Evolutionary conservation across 768 basidiomycete genomes (phyloP).

Genomic region (Leucogyrophana mollusca): DNA sequence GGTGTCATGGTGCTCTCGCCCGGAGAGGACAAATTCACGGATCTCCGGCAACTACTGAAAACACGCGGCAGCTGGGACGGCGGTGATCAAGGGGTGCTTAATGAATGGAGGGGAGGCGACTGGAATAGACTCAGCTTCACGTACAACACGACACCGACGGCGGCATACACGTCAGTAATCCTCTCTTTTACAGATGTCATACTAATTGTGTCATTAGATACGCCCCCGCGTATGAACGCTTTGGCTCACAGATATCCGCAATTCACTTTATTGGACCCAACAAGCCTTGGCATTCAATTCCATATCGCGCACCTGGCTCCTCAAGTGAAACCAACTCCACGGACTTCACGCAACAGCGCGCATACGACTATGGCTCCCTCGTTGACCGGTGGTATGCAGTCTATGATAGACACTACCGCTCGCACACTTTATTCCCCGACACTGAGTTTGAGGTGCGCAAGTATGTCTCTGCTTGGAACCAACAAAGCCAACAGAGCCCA

Average conservation of each 20-base stretch:
- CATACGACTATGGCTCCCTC: constrained; percentile 78
- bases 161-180: constrained; percentile 85
- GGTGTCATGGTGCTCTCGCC: constrained; percentile 90
- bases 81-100: constrained; percentile 96
- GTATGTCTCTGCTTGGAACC: constrained; percentile 79
- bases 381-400: constrained; percentile 89
- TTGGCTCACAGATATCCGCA: constrained; percentile 80
- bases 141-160: constrained; percentile 97
- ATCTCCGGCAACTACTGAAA: constrained; percentile 68
- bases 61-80: constrained; percentile 93
- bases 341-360: constrained; percentile 34
- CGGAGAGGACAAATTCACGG: constrained; percentile 76
- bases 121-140: constrained; percentile 97
- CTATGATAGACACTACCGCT: constrained; percentile 86
- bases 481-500: constrained; percentile 13
- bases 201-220: constrained; percentile 54
- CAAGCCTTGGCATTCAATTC: constrained; percentile 88
- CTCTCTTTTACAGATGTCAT: constrained; percentile 17
- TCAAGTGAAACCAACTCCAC: constrained; percentile 17
- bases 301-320: constrained; percentile 63
- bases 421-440: constrained; percentile 42
- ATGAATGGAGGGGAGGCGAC: constrained; percentile 84
- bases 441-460: constrained; percentile 60
- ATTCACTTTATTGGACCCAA: constrained; percentile 95
- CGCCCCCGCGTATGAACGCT: constrained; percentile 94